Evolutionary conservation across 805 yeast genomes (phyloP).

Genomic region (Ogataea saltuana): DNA sequence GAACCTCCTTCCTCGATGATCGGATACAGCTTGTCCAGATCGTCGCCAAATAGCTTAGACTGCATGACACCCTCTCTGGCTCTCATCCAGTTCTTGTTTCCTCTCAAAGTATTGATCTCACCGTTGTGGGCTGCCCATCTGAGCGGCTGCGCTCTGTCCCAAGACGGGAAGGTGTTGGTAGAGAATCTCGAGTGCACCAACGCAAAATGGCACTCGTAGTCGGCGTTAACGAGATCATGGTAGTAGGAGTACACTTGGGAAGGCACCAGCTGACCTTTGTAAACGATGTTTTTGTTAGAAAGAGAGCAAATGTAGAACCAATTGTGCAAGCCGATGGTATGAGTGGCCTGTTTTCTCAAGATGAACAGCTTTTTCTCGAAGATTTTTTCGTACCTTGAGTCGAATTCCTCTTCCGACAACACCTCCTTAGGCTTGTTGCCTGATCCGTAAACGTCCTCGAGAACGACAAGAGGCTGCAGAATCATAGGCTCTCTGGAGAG

Average conservation of each 20-base stretch:
- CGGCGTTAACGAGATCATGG: conserved; percentile 88
- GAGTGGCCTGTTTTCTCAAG: conserved; percentile 85
- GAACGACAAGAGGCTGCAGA: conserved; percentile 89
- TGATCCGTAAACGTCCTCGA: conserved; percentile 49
- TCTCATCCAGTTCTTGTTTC: conserved; percentile 99
- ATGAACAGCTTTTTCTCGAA: conserved; percentile 85
- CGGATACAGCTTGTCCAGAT: conserved; percentile 86
- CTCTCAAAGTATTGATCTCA: conserved; percentile 95
- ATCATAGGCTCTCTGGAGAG: conserved; percentile 88
- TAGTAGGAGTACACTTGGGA: conserved; percentile 93
- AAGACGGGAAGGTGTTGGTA: conserved; percentile 98
- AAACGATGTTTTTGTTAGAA: conserved; percentile 85
- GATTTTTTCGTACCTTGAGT: conserved; percentile 52
- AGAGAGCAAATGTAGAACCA: conserved; percentile 97
- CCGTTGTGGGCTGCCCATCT: conserved; percentile 98
- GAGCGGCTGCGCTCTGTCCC: conserved; percentile 99
- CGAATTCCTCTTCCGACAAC: conserved; percentile 54
- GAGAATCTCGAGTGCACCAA: conserved; percentile 96
- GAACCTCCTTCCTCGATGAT: conserved; percentile 98
- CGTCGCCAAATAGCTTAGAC: conserved; percentile 84
- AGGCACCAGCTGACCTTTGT: conserved; percentile 97
- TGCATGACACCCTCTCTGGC: conserved; percentile 97
- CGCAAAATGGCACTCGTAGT: conserved; percentile 93
- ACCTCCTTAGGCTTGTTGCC: conserved; percentile 36
- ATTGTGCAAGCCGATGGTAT: conserved; percentile 88